These are phyloP conservation scores for Saccharomyces hybrid DNA, from an alignment of 1,139 yeast species.

Conservation along the genomic window DNA sequence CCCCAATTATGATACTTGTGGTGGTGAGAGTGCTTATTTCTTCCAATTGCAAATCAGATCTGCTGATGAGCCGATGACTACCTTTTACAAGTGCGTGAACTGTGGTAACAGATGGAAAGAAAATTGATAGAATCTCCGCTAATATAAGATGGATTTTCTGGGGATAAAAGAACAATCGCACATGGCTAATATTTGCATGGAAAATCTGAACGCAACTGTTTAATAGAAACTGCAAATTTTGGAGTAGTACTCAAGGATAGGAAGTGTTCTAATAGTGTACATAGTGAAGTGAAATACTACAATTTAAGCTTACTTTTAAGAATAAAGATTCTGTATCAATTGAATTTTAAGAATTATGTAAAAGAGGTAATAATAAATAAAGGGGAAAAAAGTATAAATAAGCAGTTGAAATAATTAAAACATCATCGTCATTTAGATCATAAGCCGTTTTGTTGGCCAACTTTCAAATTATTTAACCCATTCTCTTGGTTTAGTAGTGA, in stretches of 20 bases:
- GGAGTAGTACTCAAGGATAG: too few species aligned
- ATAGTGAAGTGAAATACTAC: too few species aligned
- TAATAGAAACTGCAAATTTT: too few species aligned
- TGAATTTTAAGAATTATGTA: neutral
- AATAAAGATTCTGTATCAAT: slow-evolving; percentile 3
- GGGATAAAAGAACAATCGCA: neutral
- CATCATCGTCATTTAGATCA: neutral
- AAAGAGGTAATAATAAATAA: neutral
- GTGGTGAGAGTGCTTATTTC: slow-evolving; percentile 86
- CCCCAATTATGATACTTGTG: slow-evolving; percentile 72
- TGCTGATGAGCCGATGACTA: slow-evolving; percentile 79
- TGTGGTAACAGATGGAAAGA: slow-evolving; percentile 98
- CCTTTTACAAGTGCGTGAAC: slow-evolving; percentile 86
- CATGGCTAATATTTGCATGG: neutral
- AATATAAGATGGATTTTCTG: neutral
- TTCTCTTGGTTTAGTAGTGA: slow-evolving; percentile 64
- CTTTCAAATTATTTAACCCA: slow-evolving; percentile 45
- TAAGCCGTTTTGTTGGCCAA: neutral
- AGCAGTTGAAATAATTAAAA: neutral
- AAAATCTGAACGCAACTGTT: too few species aligned
- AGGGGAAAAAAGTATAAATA: neutral
- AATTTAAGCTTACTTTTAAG: neutral
- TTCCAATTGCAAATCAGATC: slow-evolving; percentile 94
- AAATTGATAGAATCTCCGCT: slow-evolving; percentile 39
- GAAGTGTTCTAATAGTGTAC: too few species aligned